Conservation (phyloP, 2,329 filamentous ascomycete genomes). For the Dactylellina cionopaga region DNA sequence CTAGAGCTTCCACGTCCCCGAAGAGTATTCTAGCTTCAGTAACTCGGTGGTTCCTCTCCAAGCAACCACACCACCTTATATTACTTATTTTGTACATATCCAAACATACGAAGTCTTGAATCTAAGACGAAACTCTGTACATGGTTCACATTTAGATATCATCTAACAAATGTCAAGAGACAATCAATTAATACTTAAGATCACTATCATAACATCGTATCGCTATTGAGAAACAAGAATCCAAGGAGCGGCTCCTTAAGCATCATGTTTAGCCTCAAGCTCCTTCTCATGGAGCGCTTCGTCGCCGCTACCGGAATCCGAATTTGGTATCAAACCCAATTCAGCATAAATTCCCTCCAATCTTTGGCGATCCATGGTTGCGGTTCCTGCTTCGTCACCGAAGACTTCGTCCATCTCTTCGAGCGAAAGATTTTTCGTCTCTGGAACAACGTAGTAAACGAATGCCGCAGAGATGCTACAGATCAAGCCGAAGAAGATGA, state of each 20-base stretch:
- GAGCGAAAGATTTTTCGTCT: conserved; percentile 68
- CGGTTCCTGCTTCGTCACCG: conserved; percentile 57
- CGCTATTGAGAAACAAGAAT: not conserved
- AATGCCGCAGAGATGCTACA: conserved; percentile 66
- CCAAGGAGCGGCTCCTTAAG: conserved; percentile 6
- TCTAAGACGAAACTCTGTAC: not conserved
- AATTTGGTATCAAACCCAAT: conserved; percentile 27
- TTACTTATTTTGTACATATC: not conserved
- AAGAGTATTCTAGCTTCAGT: conserved; percentile 2
- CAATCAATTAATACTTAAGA: too few species aligned
- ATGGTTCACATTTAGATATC: not conserved
- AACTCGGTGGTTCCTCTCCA: not conserved
- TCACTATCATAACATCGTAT: not conserved
- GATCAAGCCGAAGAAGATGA: conserved; percentile 71
- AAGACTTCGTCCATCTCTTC: conserved; percentile 68
- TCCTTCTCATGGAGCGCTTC: conserved; percentile 36
- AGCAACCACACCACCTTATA: too few species aligned
- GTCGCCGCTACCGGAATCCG: conserved; percentile 26
- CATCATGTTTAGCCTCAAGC: conserved; percentile 34
- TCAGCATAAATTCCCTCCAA: conserved; percentile 36
- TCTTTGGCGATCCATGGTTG: conserved; percentile 45
- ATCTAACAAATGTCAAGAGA: not conserved
- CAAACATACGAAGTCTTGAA: too few species aligned
- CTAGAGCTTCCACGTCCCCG: not conserved
- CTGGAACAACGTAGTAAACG: conserved; percentile 68